Conservation (phyloP, 352 stramenopile species). For the Aphanomyces euteiches region DNA sequence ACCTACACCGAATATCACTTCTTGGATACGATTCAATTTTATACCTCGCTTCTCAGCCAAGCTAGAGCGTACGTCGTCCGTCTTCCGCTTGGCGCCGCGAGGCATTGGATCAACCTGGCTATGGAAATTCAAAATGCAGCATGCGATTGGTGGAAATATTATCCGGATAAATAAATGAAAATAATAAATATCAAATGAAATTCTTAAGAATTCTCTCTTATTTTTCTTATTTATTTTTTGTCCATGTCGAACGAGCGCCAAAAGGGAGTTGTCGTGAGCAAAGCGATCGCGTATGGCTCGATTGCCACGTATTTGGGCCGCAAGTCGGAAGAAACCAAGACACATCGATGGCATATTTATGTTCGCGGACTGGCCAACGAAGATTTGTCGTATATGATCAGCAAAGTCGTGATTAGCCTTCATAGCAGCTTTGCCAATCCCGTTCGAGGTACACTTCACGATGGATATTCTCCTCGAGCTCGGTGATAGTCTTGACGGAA, state of each 20-base stretch:
- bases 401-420: conserved; percentile 96
- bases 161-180: conserved; percentile 12
- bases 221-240: conserved; percentile 14
- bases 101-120: not conserved
- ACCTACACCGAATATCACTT: conserved; percentile 40
- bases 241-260: conserved; percentile 68
- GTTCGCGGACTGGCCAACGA: conserved; percentile 90
- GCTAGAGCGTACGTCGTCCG: not conserved
- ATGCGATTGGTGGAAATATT: not conserved
- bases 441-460: conserved; percentile 57
- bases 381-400: conserved; percentile 93
- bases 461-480: conserved; percentile 16
- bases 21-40: conserved; percentile 32
- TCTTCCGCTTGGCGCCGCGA: not conserved
- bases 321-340: conserved; percentile 92
- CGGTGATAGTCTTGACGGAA: conserved; percentile 84
- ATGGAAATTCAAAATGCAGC: conserved; percentile 12
- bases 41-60: conserved; percentile 30
- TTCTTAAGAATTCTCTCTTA: conserved; percentile 25
- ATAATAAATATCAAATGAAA: conserved; percentile 3
- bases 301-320: conserved; percentile 90
- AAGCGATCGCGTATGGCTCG: conserved; percentile 94
- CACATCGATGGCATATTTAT: conserved; percentile 94
- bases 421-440: conserved; percentile 95
- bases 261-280: conserved; percentile 81